Conservation (phyloP, 805 yeast species). For the Candida maris region DNA sequence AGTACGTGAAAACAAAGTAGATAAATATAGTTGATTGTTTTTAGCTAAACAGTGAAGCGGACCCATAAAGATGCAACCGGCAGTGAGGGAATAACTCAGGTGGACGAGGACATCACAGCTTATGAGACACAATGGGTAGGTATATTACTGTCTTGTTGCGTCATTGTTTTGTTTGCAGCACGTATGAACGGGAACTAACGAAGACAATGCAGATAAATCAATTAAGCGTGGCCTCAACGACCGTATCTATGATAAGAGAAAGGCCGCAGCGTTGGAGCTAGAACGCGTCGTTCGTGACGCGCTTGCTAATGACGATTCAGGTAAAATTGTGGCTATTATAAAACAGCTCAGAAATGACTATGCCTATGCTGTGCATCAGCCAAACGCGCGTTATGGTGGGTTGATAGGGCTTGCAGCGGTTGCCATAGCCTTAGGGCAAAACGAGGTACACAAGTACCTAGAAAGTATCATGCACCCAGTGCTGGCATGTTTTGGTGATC, state of each 20-base stretch:
- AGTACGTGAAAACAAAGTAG: no score
- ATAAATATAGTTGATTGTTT: no score
- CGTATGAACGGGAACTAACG: no score
- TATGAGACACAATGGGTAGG: no score
- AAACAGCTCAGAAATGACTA: conserved; percentile 73
- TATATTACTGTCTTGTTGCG: no score
- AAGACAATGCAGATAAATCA: conserved; percentile 56
- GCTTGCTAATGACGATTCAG: conserved; percentile 55
- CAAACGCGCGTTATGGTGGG: conserved; percentile 92
- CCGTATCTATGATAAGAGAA: conserved; percentile 72
- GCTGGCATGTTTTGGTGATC: conserved; percentile 92
- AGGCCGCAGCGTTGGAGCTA: conserved; percentile 71
- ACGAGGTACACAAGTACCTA: conserved; percentile 76
- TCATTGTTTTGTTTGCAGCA: no score
- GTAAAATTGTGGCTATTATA: conserved; percentile 58
- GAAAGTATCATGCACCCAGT: conserved; percentile 91
- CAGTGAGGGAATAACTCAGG: no score
- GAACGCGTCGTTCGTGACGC: conserved; percentile 76
- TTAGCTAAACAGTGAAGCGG: no score
- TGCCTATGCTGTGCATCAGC: conserved; percentile 79
- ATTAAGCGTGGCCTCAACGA: conserved; percentile 68
- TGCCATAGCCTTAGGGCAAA: conserved; percentile 84
- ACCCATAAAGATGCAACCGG: no score
- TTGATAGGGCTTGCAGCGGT: conserved; percentile 94
- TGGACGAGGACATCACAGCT: no score